Percentiles rank a stretch among this genome's conserved stretches.
Conservation (phyloP, 768 basidiomycete species). For the Leccinum disarticulatum region DNA sequence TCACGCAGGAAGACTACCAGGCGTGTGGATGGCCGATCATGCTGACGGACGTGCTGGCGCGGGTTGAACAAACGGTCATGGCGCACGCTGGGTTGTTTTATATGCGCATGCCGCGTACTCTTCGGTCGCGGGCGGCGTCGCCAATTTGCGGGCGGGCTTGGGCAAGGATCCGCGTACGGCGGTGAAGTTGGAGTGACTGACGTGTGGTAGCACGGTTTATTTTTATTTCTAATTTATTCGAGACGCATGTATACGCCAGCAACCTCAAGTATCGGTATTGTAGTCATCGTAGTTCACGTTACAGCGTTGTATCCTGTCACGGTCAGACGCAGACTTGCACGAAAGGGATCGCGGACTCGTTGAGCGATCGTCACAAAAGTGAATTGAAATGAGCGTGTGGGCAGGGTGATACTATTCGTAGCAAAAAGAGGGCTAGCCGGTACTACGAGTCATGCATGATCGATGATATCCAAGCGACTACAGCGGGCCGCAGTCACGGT, state of each 20-base stretch:
- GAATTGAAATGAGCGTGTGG: not conserved
- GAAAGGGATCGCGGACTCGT: no score
- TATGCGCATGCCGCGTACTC: conserved; percentile 42
- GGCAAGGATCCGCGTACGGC: conserved; percentile 44
- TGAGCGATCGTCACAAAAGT: not conserved
- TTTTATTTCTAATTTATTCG: not conserved
- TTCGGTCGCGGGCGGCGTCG: conserved; percentile 42
- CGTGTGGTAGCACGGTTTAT: not conserved
- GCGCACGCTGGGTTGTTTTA: conserved; percentile 39
- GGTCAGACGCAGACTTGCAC: no score
- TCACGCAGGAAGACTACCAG: conserved; percentile 37
- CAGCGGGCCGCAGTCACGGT: not conserved
- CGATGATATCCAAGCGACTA: not conserved
- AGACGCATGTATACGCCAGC: not conserved
- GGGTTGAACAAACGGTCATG: conserved; percentile 43
- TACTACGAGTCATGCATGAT: conserved; percentile 7
- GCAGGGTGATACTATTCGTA: conserved; percentile 15
- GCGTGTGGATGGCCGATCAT: conserved; percentile 43
- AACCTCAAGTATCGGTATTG: not conserved
- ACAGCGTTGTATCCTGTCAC: no score
- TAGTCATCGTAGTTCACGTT: not conserved
- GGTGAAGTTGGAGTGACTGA: conserved; percentile 33
- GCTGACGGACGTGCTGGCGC: conserved; percentile 42
- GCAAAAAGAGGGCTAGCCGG: conserved; percentile 13
- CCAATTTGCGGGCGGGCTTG: conserved; percentile 39